Base-by-base conservation (phyloP, 106 monocot genomes). In the Posidonia australis region DNA sequence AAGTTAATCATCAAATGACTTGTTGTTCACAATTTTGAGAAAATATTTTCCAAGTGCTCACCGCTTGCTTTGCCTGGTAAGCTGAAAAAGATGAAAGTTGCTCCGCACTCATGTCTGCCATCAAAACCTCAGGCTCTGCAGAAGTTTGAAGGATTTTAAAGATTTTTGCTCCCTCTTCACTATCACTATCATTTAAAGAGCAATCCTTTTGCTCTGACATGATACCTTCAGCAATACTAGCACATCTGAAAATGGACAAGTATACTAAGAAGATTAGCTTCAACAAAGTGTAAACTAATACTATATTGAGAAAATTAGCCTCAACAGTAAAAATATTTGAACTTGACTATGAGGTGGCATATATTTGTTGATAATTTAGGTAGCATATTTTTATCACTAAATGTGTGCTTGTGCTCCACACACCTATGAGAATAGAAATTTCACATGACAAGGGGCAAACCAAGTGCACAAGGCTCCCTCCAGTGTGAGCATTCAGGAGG, bases 51-150 rank as follows among this genome's bases (percentile, higher is more conserved):
- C 21, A 63, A 64, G 46, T 21, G 69, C 48, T 18, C 5, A 90
- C 96, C 78, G 82, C 77, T 67, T 81, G 69, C 67, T 90, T 96
- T 36, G 71, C 71, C 69, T 84, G 81, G 62, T 87, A 96, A 63
- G 64, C 74, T 58, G 78, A 67, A 68, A 96, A 74, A n/a, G 78
- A 84, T 27, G 26, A 60, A 32, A 96, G 82, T 54, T 96, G 87
- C 70, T 96, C 89, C 36, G 84, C 69, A 30, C 68, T 96, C 96
- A 96, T 82, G 52, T 73, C 86, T 56, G 96, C 86, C 86, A 90
- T 84, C 68, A 96, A 56, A 28, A 86, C 44, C 62, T 96, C 96
- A 41, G 96, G 90, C 65, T 96, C 96, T 69, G 84, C 87, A 70
- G 90, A 73, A 20, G 55, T 67, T 64, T 90, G 79, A 63, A 96